These are phyloP conservation scores for Colletotrichum eremochloae DNA, from an alignment of 2,329 filamentous ascomycete species.

Conservation along the genomic window DNA sequence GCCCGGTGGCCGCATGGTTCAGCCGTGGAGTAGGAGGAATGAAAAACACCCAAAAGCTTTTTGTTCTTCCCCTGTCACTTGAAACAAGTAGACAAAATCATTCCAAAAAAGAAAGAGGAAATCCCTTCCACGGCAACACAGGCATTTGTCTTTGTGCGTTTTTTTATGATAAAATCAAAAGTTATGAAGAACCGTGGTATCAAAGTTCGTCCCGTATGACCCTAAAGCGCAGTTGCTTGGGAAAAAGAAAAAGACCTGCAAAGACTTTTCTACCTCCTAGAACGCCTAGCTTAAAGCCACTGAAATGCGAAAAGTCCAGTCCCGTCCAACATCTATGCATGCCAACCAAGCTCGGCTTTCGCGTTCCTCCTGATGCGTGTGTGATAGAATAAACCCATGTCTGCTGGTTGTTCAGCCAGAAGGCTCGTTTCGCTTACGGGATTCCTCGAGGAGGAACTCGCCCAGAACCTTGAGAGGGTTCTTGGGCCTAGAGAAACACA, in stretches of 20 bases:
- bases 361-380: not conserved
- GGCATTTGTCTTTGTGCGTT: not conserved
- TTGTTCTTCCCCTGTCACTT: constrained; percentile 17
- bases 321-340: not conserved
- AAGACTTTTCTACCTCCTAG: constrained; percentile 34
- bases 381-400: not conserved
- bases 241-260: not conserved
- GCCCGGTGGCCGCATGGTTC: constrained; percentile 30
- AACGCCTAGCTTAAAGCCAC: constrained; percentile 35
- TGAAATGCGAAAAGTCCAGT: not conserved
- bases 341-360: constrained; percentile 10
- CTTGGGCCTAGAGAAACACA: constrained; percentile 62
- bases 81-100: constrained; percentile 37
- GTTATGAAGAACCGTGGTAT: constrained; percentile 34
- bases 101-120: constrained; percentile 24
- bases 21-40: constrained; percentile 32
- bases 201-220: constrained; percentile 15
- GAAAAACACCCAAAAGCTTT: constrained; percentile 26
- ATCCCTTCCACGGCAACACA: constrained; percentile 22
- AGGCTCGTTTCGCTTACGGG: constrained; percentile 47
- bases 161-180: constrained; percentile 27
- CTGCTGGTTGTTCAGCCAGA: not conserved
- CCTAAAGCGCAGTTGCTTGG: not conserved
- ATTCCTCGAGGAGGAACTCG: constrained; percentile 77
- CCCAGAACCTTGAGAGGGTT: constrained; percentile 78